These are phyloP conservation scores for Fusarium pseudonygamai DNA, from an alignment of 2,329 filamentous ascomycete species.

Conservation along the genomic window DNA sequence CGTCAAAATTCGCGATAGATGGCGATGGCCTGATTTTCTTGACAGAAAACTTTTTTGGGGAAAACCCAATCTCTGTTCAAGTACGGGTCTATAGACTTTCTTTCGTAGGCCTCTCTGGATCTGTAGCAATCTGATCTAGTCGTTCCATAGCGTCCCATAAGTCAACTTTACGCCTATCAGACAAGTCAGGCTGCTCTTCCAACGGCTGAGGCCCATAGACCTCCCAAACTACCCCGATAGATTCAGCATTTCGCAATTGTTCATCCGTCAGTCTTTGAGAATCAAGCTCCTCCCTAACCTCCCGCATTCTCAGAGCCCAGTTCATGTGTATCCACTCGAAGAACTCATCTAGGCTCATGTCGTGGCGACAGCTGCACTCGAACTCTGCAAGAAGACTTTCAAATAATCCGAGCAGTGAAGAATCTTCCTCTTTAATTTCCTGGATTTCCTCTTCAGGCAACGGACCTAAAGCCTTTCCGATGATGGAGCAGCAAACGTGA, in stretches of 20 bases:
- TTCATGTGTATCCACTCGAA: accelerated
- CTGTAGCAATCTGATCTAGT: accelerated
- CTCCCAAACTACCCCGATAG: accelerated
- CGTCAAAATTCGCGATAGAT: accelerated
- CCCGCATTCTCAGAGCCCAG: not conserved
- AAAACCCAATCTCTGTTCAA: not conserved
- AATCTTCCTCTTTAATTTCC: not conserved
- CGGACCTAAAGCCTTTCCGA: accelerated
- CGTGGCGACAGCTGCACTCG: accelerated
- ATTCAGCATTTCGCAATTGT: accelerated
- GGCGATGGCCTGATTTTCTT: accelerated
- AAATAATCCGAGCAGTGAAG: accelerated
- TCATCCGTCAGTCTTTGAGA: accelerated
- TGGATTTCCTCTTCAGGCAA: accelerated
- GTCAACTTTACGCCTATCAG: too few relatives aligned
- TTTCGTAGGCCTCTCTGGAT: not conserved
- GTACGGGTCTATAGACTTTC: accelerated
- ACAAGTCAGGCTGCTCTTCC: too few relatives aligned
- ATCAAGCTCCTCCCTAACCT: accelerated
- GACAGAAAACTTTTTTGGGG: accelerated
- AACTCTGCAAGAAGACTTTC: not conserved
- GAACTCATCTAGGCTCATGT: accelerated
- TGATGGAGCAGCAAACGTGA: not conserved
- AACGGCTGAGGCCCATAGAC: accelerated
- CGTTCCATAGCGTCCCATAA: not conserved